A percentile compares a stretch with the other conserved stretches of the same genome.
Evolutionary conservation across 805 yeast species (phyloP).

Genomic region (Myxozyma monticola): DNA sequence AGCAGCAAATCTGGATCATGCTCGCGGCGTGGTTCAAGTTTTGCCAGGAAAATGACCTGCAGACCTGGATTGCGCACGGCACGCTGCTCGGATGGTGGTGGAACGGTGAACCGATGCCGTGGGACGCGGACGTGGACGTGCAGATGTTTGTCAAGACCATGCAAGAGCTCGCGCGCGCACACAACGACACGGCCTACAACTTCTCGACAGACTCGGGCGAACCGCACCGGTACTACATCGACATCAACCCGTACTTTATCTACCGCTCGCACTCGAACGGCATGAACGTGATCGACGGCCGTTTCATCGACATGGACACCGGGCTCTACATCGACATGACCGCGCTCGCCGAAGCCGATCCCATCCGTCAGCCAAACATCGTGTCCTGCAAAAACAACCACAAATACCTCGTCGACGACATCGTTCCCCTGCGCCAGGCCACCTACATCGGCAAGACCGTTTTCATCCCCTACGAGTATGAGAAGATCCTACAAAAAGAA

Average conservation of each 20-base stretch:
- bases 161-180: conserved; percentile 47
- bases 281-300: conserved; percentile 53
- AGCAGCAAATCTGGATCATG: conserved; percentile 50
- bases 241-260: conserved; percentile 51
- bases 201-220: conserved; percentile 70
- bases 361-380: conserved; percentile 25
- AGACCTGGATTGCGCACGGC: conserved; percentile 53
- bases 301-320: conserved; percentile 60
- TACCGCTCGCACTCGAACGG: conserved; percentile 52
- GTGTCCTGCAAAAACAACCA: conserved; percentile 58
- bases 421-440: conserved; percentile 56
- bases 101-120: conserved; percentile 53
- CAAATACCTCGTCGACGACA: conserved; percentile 49
- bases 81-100: conserved; percentile 52
- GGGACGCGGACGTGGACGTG: conserved; percentile 53
- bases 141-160: conserved; percentile 54
- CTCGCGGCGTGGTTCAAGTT: conserved; percentile 50
- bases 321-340: conserved; percentile 62
- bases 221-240: conserved; percentile 48
- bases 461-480: conserved; percentile 47
- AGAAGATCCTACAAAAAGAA: conserved; percentile 43
- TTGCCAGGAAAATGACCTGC: conserved; percentile 45
- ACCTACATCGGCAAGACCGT: conserved; percentile 59
- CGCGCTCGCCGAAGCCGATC: conserved; percentile 44
- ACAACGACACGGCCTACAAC: conserved; percentile 44